These are phyloP conservation scores for Xenoacremonium recifei DNA, from an alignment of 2,329 filamentous ascomycete genomes.

Conservation along the genomic window DNA sequence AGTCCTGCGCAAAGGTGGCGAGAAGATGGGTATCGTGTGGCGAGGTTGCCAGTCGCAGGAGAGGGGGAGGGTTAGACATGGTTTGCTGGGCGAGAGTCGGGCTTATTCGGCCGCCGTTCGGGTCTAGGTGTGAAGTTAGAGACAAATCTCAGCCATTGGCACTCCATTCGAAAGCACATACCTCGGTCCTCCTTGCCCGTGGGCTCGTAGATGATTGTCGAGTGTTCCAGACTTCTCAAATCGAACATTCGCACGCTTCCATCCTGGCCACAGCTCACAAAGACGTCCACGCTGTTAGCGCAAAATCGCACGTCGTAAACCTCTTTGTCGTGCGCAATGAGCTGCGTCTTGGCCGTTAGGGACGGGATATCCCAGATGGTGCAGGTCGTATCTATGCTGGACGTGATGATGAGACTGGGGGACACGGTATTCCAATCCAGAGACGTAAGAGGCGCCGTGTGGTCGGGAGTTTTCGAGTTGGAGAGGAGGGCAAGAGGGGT, in stretches of 20 bases:
- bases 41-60: slow-evolving; percentile 81
- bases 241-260: slow-evolving; percentile 99
- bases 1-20: slow-evolving; percentile 95
- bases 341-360: slow-evolving; percentile 93
- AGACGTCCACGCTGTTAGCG: slow-evolving; percentile 96
- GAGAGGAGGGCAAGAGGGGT: slow-evolving; percentile 90
- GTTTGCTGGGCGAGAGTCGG: slow-evolving; percentile 76
- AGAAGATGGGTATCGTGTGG: slow-evolving; percentile 94
- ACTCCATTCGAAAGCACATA: too few species aligned
- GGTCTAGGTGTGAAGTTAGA: slow-evolving; percentile 38
- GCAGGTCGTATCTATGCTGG: slow-evolving; percentile 97
- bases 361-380: slow-evolving; percentile 99
- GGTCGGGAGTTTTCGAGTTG: slow-evolving; percentile 97
- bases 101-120: slow-evolving; percentile 63
- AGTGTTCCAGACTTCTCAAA: slow-evolving; percentile 91
- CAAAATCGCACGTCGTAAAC: slow-evolving; percentile 98
- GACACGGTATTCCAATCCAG: slow-evolving; percentile 98
- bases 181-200: slow-evolving; percentile 79
- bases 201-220: slow-evolving; percentile 98
- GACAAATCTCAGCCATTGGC: slow-evolving; percentile 14
- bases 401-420: slow-evolving; percentile 96
- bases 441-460: slow-evolving; percentile 93
- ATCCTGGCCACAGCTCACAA: slow-evolving; percentile 96
- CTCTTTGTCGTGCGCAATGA: slow-evolving; percentile 98
- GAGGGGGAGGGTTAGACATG: slow-evolving; percentile 72